Conservation (phyloP, 805 yeast species). For the Schwanniomyces pseudopolymorphus region DNA sequence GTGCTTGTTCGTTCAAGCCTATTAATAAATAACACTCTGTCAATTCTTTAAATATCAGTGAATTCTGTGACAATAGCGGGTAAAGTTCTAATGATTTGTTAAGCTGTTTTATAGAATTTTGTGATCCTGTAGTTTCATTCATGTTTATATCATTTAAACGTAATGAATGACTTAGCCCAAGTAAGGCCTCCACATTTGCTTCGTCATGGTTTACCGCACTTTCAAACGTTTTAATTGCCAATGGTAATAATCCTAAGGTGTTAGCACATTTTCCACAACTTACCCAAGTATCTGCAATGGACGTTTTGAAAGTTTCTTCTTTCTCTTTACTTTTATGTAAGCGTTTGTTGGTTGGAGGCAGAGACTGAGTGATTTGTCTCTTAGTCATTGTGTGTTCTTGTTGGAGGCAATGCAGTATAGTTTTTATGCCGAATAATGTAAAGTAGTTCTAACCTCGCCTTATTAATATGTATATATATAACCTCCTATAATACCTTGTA, state of each 20-base stretch:
- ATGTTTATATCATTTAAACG: constrained; percentile 36
- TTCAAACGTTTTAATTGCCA: constrained; percentile 47
- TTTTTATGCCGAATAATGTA: background rate
- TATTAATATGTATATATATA: background rate
- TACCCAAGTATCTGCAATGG: constrained; percentile 45
- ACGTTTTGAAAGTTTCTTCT: constrained; percentile 14
- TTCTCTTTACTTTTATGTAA: constrained; percentile 1
- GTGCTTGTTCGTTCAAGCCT: constrained; percentile 53
- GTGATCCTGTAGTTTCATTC: constrained; percentile 41
- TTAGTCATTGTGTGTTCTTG: constrained; percentile 4
- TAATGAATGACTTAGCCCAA: constrained; percentile 43
- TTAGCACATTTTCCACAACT: constrained; percentile 48
- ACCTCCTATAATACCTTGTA: background rate
- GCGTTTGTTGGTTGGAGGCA: constrained; percentile 4
- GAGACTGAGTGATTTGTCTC: constrained; percentile 7
- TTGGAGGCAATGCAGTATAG: background rate
- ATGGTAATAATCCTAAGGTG: constrained; percentile 34
- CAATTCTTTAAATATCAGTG: constrained; percentile 47
- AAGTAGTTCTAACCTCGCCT: background rate
- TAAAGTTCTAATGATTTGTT: constrained; percentile 36
- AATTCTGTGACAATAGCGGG: constrained; percentile 38
- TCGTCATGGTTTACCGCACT: constrained; percentile 44
- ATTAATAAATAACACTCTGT: constrained; percentile 50
- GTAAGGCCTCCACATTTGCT: constrained; percentile 37
- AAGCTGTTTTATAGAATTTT: constrained; percentile 39